Base-by-base conservation (phyloP, 768 basidiomycete genomes). In the Phaeotremella fagi region DNA sequence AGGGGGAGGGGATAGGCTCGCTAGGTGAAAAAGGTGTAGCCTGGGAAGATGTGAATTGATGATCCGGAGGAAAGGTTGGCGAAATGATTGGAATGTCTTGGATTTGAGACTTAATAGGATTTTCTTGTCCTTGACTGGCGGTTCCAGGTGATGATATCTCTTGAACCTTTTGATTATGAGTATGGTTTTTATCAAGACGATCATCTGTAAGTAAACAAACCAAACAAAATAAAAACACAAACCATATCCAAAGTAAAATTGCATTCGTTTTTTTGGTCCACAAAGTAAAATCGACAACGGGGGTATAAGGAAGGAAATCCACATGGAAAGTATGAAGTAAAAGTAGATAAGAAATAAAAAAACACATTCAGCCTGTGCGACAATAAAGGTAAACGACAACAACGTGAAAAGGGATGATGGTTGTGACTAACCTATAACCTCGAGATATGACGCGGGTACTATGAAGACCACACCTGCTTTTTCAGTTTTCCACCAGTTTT, bases 401-500 rank as follows among this genome's bases (percentile, higher is more conserved):
- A 27, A 48, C 60, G 54, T 54, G 52, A 54, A 43, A 50, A 2
- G 38, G 15, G 45, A 75, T 65, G 64, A 77, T 65, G 75, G 71
- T 66, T 18, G 38, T 27, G 50, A 94, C 92, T 94, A 85, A 94
- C 94, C 88, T 82, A 86, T 82, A 64, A 84, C 74, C 75, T 94
- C 87, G 72, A 99, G 73, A 74, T 98, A 98, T 18, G 85, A 83
- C 23, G 91, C 90, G 48, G 95, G 95, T 3, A 91, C 90, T 68
- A 91, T 84, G 77, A 86, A 88, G 48, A 95, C 83, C 56, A 84
- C 75, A 20, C 94, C 94, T 44, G 81, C 83, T 66, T 82, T 81
- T 77, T 97, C 92, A 33, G 85, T 86, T 78, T 92, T 97, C 89
- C 89, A 98, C 95, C 95, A 98, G 64, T 88, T 87, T 48, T 78